Base-by-base conservation (phyloP, 169 alveolate genomes). In the Amoebophrya sp. region DNA sequence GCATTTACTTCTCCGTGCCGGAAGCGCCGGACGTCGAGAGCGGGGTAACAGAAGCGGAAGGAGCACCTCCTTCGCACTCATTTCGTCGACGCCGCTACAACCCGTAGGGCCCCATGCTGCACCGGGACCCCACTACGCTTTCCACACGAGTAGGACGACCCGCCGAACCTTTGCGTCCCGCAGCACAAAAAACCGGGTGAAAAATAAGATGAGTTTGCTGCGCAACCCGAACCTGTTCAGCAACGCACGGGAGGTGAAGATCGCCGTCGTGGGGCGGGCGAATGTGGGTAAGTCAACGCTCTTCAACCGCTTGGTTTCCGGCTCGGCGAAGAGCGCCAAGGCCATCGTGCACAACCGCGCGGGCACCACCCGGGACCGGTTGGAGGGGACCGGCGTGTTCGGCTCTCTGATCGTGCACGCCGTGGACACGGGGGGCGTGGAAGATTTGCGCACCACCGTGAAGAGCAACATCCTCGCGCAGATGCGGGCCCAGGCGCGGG, bases 391-490 rank as follows among this genome's bases (percentile, higher is more conserved):
- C 35, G 83, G 83, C 7, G 83, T 66, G 29, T 90, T 91, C 33
- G 94, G 95, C 0, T 77, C 90, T 0, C 93, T 89, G 53, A 77
- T 38, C 41, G 0, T 93, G 40, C 83, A 90, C 41, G 89, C 92
- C 14, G 40, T 94, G 7, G 98, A 95, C 93, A 96, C 97, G 33
- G 97, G 96, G 0, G 97, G 97, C 39, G 92, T 92, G 32, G 94
- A 90, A 92, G 89, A 40, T 0, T 66, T 66, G 83, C 29, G 35
- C 29, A 66, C 1, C 2, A 25, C 32, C 29, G 83, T 66, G 83
- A 66, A 66, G 83, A 25, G 32, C 83, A 66, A 66, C 83, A 66
- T 66, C 83, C 83, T 66, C 7, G 83, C 83, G 32, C 83, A 66
- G 35, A 66, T 66, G 83, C 83, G 83, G 32, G 83, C 83, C 7